Base-by-base conservation (phyloP, 2,329 filamentous ascomycete genomes). In the Paracamarosporium sp. region DNA sequence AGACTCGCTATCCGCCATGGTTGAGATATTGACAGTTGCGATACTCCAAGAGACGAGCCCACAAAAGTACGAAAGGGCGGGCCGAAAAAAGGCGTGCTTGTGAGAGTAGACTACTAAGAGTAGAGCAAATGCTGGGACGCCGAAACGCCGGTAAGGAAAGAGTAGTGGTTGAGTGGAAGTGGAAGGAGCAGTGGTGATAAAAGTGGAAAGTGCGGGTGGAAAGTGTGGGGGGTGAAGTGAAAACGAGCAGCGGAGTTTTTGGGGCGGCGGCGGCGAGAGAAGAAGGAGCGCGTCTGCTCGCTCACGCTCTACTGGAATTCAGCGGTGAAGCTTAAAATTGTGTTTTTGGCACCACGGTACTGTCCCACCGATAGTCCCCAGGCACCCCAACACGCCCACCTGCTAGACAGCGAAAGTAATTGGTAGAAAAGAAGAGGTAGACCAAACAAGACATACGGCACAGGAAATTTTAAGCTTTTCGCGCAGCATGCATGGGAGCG, bases 241-340 rank as follows among this genome's bases (percentile, higher is more conserved):
- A 36, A 31, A 12, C 41, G 48, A 41, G 27, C n/a, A 43, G 17
- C 20, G 13, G 43, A 9, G 24, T 15, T 17, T 28, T 20, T 20
- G 41, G n/a, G n/a, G 33, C 35, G 50, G 45, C 58, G 40, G 51
- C 30, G 48, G 25, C 2, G 27, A 25, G 43, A 48, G 50, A 35
- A 44, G 61, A 59, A 61, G 50, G 47, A 35, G 56, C 55, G 41
- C 22, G 35, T n/a, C 47, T 60, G n/a, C n/a, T n/a, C 55, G 51
- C 56, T 56, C 43, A 11, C 17, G 36, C 36, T 41, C 5, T 8
- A 51, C 36, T 36, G 31, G 20, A 31, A 9, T 24, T 22, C 36
- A 51, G 48, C 48, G 36, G 36, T 38, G 28, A 38, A 22, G 36
- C 25, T 15, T n/a, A 27, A 27, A 51, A 31, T 51, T 30, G 43